Evolutionary conservation across 192 early-diverging fungal genomes (phyloP).

Genomic region (Martensiomyces pterosporus): DNA sequence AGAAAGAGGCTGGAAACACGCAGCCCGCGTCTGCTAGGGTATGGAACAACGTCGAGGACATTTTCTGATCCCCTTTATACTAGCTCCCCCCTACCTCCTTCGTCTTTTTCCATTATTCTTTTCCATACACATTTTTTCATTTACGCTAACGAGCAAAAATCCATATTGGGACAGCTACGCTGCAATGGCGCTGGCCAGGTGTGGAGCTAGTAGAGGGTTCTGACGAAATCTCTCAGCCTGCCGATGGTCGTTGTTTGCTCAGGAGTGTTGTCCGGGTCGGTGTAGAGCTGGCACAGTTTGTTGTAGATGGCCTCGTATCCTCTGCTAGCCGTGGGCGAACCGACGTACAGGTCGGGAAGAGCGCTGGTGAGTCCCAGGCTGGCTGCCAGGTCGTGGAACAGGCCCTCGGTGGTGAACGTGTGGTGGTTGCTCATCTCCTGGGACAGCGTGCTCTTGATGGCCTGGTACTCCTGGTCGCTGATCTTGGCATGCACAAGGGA

Average conservation of each 20-base stretch:
- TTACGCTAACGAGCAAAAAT: no score
- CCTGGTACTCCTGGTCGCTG: not conserved
- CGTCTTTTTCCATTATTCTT: not conserved
- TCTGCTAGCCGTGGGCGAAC: not conserved
- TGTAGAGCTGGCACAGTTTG: not conserved
- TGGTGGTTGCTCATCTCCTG: slow-evolving; percentile 8
- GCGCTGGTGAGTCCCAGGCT: not conserved
- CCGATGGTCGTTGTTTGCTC: not conserved
- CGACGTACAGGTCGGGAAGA: not conserved
- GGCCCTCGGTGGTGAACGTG: not conserved
- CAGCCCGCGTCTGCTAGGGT: slow-evolving; percentile 1
- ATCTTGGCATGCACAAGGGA: no score
- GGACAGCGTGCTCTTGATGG: slow-evolving; percentile 2
- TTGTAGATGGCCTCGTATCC: slow-evolving; percentile 3
- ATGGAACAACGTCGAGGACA: slow-evolving; percentile 40
- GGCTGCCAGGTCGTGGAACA: slow-evolving; percentile 4
- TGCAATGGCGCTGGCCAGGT: no score
- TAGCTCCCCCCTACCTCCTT: no score
- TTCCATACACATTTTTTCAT: not conserved
- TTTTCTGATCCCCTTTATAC: slow-evolving; percentile 19
- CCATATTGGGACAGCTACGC: no score
- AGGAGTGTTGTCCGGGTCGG: not conserved
- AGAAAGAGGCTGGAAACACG: not conserved
- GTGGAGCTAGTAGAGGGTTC: no score
- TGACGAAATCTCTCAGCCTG: not conserved